Conservation (phyloP, 352 stramenopile genomes). For the Phytophthora pseudosyringae region DNA sequence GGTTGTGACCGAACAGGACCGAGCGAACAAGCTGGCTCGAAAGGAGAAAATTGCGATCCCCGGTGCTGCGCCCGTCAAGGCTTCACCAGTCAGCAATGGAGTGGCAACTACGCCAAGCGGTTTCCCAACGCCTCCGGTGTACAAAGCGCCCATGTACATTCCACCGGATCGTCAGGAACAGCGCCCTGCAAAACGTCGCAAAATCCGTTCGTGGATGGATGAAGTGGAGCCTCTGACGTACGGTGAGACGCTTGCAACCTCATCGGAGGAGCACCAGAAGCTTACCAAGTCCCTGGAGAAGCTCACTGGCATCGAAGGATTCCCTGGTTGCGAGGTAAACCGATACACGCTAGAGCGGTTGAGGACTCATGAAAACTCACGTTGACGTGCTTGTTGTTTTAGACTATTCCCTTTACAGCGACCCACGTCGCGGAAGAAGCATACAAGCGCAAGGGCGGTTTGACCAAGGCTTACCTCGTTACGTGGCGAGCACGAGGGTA, state of each 20-base stretch:
- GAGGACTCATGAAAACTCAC: neutral
- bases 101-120: conserved; percentile 30
- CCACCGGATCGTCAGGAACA: conserved; percentile 62
- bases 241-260: conserved; percentile 60
- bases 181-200: conserved; percentile 76
- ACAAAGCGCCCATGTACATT: conserved; percentile 79
- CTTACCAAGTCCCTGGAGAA: conserved; percentile 63
- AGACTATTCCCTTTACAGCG: conserved; percentile 87
- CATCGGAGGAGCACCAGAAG: conserved; percentile 72
- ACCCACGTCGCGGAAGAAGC: conserved; percentile 80
- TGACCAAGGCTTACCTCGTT: conserved; percentile 86
- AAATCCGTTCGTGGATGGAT: conserved; percentile 89
- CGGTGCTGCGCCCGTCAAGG: conserved; percentile 8
- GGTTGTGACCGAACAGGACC: conserved; percentile 76
- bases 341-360: neutral
- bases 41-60: conserved; percentile 38
- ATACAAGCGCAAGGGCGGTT: conserved; percentile 70
- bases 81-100: conserved; percentile 34
- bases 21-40: conserved; percentile 61
- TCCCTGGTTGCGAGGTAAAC: conserved; percentile 84
- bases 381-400: conserved; percentile 6
- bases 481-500: conserved; percentile 86
- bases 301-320: conserved; percentile 75
- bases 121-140: conserved; percentile 52
- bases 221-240: conserved; percentile 71